A percentile compares a stretch with the other conserved stretches of the same genome.
These are phyloP conservation scores for Hygrophila difformis DNA, from an alignment of 257 asterid species.

Conservation along the genomic window DNA sequence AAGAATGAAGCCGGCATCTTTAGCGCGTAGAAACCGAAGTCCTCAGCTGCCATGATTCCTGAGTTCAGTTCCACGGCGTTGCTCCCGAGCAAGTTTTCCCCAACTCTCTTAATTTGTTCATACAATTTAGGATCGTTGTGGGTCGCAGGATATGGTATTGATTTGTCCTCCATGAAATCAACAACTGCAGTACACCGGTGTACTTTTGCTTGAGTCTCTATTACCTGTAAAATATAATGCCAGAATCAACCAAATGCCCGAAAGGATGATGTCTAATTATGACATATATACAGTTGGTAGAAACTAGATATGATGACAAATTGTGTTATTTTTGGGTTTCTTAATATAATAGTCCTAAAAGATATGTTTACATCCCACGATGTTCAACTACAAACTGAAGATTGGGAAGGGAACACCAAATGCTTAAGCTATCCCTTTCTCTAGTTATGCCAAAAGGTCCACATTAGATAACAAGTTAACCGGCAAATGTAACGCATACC, in stretches of 20 bases:
- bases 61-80: constrained; percentile 22
- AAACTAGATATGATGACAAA: too few species aligned
- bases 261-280: background rate
- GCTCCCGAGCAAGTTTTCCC: constrained; percentile 52
- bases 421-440: too few species aligned
- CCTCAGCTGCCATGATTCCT: constrained; percentile 68
- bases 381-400: too few species aligned
- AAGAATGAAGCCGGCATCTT: constrained; percentile 57
- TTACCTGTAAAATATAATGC: constrained; percentile 34
- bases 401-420: too few species aligned
- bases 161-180: constrained; percentile 46
- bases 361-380: too few species aligned
- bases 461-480: too few species aligned
- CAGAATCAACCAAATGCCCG: background rate
- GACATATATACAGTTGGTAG: too few species aligned
- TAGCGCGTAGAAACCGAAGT: constrained; percentile 73
- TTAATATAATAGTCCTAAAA: too few species aligned
- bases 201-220: constrained; percentile 68
- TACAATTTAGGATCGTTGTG: constrained; percentile 47
- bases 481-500: too few species aligned
- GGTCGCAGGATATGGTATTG: constrained; percentile 54
- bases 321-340: too few species aligned
- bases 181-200: constrained; percentile 51
- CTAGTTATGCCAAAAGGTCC: too few species aligned
- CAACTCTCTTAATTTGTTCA: constrained; percentile 52